Percentiles rank a stretch among this genome's conserved stretches.
phyloP scores from a whole-genome alignment of 176 grass and related monocot species.

The Echinochloa phyllopogon region DNA sequence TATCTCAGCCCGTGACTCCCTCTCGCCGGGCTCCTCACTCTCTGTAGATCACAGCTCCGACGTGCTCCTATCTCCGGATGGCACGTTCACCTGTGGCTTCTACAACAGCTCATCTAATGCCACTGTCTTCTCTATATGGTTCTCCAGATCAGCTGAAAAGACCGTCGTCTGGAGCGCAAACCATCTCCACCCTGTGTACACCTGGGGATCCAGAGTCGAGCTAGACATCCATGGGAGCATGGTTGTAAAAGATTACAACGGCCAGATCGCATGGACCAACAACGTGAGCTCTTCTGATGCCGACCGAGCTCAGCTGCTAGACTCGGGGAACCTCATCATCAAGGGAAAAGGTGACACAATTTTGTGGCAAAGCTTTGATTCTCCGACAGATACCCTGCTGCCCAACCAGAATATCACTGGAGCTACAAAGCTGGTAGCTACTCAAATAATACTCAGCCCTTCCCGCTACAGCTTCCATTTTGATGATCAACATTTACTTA shows the following conservation, averaged over 20 bases:
- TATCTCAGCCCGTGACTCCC: slow-evolving; percentile 20
- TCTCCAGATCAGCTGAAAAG: slow-evolving; percentile 17
- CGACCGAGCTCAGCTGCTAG: not conserved
- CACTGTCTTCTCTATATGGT: slow-evolving; percentile 26
- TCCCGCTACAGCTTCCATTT: slow-evolving; percentile 55
- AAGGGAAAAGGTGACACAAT: slow-evolving; percentile 18
- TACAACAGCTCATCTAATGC: not conserved
- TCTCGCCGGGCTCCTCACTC: slow-evolving; percentile 32
- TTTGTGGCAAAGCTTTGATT: slow-evolving; percentile 42
- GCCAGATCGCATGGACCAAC: slow-evolving; percentile 33
- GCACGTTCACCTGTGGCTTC: slow-evolving; percentile 26
- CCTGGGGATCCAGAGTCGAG: slow-evolving; percentile 24
- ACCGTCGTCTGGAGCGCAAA: slow-evolving; percentile 11
- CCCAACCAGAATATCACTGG: slow-evolving; percentile 29
- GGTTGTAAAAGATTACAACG: slow-evolving; percentile 37
- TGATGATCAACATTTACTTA: slow-evolving; percentile 44
- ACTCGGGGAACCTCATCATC: slow-evolving; percentile 10
- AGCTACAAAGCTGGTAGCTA: slow-evolving; percentile 25
- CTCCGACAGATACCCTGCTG: slow-evolving; percentile 36
- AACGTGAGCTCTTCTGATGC: slow-evolving; percentile 2
- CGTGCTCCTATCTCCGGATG: slow-evolving; percentile 9
- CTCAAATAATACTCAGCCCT: slow-evolving; percentile 28
- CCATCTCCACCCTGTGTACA: slow-evolving; percentile 24
- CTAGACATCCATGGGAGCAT: slow-evolving; percentile 10
- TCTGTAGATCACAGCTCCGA: slow-evolving; percentile 14